Base-by-base conservation (phyloP, 495 filamentous ascomycete species). In the Alectoria sarmentosa region DNA sequence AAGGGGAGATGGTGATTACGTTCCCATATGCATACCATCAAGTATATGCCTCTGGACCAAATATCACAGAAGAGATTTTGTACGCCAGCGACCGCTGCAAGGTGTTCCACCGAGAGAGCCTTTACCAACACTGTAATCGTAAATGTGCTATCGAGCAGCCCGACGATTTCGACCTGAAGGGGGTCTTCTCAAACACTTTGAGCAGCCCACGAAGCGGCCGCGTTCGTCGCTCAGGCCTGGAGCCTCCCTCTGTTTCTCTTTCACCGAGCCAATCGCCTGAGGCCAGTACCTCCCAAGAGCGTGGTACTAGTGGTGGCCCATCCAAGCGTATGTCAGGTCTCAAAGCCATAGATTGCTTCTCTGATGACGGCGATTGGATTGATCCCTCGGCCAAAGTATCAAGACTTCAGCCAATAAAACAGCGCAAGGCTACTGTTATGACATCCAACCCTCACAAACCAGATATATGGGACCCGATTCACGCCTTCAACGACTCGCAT, bases 11-110 rank as follows among this genome's bases (percentile, higher is more conserved):
- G 49, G 32, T 67, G 7, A 58, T 69, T 4, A 67, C 39, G 23
- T 69, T 67, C 28, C 59, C 65, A 7, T 63, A 38, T 17, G 67
- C 67, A 26, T 67, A 67, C 39, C 28, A 67, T 11, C 52, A 67
- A 34, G 59, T 39, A 10, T 64, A 37, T 34, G 58, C 41, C 39
- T n/a, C 44, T 34, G 52, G 67, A 34, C 46, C 41, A 2, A 69
- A 61, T 26, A 61, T 61, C 1, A 46, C 60, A 6, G 56, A 67
- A 36, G 26, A 44, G 14, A 63, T 48, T 2, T 23, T 19, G 4
- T 69, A 59, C 41, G 57, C 38, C 30, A 46, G 39, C 21, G 41
- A 60, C 2, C 42, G 56, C 21, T 65, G 41, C 39, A 44, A n/a
- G 36, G 32, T 55, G 1, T 60, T 49, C 2, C 56, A 60, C 19